A percentile compares a stretch with the other conserved stretches of the same genome.
phyloP scores from a whole-genome alignment of 306 rosid species.

The Adenanthera pavonina region DNA sequence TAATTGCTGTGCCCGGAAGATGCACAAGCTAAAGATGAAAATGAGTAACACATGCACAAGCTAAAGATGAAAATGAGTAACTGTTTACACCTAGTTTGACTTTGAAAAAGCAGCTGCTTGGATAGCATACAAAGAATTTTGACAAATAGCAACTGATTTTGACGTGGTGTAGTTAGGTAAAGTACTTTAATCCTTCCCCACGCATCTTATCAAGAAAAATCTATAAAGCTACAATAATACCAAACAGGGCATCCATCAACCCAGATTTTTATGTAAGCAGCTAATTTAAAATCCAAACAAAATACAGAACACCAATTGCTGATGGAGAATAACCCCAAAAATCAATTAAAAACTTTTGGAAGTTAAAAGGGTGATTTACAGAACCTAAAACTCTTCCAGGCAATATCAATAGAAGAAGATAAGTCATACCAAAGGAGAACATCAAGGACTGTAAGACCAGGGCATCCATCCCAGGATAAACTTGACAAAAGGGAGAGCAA shows the following conservation, averaged over 20 bases:
- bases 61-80: background rate
- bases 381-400: constrained; percentile 21
- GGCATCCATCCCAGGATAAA: constrained; percentile 36
- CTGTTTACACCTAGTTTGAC: background rate
- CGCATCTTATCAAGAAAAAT: background rate
- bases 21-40: background rate
- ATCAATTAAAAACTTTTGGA: constrained; percentile 13
- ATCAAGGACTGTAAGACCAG: constrained; percentile 32
- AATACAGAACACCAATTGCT: background rate
- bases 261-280: background rate
- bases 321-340: constrained; percentile 17
- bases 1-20: constrained; percentile 53
- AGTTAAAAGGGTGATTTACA: constrained; percentile 24
- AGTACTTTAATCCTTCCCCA: background rate
- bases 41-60: background rate
- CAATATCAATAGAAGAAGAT: constrained; percentile 24
- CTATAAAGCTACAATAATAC: background rate
- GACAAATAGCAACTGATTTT: background rate
- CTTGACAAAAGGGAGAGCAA: constrained; percentile 36
- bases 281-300: background rate
- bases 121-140: background rate
- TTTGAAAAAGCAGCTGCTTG: background rate
- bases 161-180: background rate
- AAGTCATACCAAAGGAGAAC: constrained; percentile 45
- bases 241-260: constrained; percentile 1